phyloP scores from a whole-genome alignment of 2,329 filamentous ascomycete species.

The Fusarium subtropicale region DNA sequence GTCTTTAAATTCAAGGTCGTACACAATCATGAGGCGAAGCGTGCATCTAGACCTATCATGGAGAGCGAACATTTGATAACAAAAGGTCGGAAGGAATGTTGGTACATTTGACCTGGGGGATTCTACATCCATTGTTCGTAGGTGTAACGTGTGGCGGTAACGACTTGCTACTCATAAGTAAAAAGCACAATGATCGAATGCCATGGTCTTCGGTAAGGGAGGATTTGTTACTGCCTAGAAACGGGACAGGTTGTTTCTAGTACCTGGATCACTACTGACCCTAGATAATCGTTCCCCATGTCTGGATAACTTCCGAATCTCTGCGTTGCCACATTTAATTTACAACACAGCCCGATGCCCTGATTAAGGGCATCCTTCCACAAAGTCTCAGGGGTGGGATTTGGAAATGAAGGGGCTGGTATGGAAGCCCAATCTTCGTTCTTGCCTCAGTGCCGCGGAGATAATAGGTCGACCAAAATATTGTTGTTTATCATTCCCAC shows the following conservation, averaged over 20 bases:
- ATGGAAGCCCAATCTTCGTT: no score
- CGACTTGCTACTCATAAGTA: neutral
- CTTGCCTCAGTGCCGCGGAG: neutral
- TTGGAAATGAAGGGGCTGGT: neutral
- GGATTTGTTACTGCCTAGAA: no score
- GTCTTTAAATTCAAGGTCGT: neutral
- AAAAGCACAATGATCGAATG: neutral
- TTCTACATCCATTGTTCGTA: neutral
- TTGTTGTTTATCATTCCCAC: neutral
- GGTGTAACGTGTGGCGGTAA: neutral
- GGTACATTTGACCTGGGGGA: neutral
- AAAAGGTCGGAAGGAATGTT: neutral
- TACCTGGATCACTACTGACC: no score
- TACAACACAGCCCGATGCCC: rapidly evolving
- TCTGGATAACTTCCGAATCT: neutral
- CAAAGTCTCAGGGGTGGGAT: neutral
- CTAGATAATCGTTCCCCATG: neutral
- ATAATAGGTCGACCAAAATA: neutral
- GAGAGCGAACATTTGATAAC: neutral
- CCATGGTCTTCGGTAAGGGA: neutral
- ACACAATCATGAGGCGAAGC: neutral
- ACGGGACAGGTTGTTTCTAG: neutral
- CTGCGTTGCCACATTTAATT: neutral
- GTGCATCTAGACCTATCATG: neutral
- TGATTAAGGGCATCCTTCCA: neutral